Percentiles rank a stretch among this genome's conserved stretches.
phyloP scores from a whole-genome alignment of 257 asterid genomes.

The Rauvolfia tetraphylla region DNA sequence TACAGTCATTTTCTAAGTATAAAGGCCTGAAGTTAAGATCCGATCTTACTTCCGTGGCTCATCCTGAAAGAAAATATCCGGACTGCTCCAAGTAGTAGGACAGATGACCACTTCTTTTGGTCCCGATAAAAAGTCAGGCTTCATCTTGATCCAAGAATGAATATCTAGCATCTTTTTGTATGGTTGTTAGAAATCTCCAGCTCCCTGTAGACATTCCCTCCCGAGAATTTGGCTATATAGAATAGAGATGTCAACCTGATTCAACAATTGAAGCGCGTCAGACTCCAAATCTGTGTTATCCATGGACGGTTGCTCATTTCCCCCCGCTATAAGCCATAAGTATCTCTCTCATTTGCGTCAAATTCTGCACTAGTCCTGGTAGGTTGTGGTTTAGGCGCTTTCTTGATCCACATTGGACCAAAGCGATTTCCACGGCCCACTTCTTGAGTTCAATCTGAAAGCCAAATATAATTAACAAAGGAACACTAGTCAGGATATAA shows the following conservation, averaged over 20 bases:
- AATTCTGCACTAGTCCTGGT: no score
- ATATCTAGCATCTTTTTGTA: background rate
- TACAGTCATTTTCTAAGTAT: no score
- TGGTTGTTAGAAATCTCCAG: background rate
- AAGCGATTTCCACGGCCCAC: slow-evolving; percentile 81
- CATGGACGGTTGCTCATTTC: background rate
- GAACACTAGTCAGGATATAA: background rate
- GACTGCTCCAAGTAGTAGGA: background rate
- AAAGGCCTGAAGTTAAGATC: background rate
- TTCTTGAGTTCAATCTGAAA: slow-evolving; percentile 66
- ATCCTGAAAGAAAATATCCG: background rate
- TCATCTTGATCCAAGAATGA: background rate
- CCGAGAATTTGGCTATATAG: background rate
- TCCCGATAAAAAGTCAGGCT: background rate
- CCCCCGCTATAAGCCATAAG: background rate
- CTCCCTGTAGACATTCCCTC: background rate
- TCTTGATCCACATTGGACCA: slow-evolving; percentile 46
- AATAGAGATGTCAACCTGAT: background rate
- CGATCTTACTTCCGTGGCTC: background rate
- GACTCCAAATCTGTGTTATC: background rate
- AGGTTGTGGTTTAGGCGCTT: slow-evolving; percentile 20
- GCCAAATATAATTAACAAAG: slow-evolving; percentile 14
- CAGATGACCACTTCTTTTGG: background rate
- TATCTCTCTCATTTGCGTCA: background rate
- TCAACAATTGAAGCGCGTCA: background rate